Evolutionary conservation across 495 filamentous ascomycete species (phyloP).

Genomic region (Chlorociboria aeruginascens): DNA sequence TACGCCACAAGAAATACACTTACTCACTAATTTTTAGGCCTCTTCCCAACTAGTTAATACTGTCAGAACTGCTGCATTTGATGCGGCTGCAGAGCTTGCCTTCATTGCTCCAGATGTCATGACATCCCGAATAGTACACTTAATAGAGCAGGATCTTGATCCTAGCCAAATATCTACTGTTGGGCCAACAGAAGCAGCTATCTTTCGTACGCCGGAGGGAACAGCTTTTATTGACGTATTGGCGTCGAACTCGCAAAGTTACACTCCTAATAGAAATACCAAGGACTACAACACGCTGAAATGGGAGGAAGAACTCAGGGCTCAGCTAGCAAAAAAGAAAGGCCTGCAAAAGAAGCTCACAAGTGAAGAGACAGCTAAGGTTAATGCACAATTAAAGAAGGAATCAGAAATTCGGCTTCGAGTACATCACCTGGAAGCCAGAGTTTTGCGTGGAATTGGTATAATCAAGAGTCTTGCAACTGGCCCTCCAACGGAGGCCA

Average conservation of each 20-base stretch:
- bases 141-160: slow-evolving; percentile 60
- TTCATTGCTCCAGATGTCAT: slow-evolving; percentile 84
- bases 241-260: slow-evolving; percentile 56
- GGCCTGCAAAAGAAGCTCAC: slow-evolving; percentile 86
- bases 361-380: slow-evolving; percentile 74
- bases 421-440: slow-evolving; percentile 53
- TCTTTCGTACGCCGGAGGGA: slow-evolving; percentile 79
- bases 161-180: slow-evolving; percentile 51
- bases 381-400: slow-evolving; percentile 82
- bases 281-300: slow-evolving; percentile 93
- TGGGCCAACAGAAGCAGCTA: slow-evolving; percentile 78
- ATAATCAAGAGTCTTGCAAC: slow-evolving; percentile 70
- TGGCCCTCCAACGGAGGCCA: slow-evolving; percentile 74
- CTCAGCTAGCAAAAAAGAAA: slow-evolving; percentile 82
- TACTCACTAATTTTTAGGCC: background rate
- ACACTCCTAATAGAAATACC: slow-evolving; percentile 61
- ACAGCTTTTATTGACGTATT: slow-evolving; percentile 83
- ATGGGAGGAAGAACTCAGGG: slow-evolving; percentile 90
- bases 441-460: slow-evolving; percentile 67
- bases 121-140: slow-evolving; percentile 59
- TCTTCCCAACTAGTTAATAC: slow-evolving; percentile 23
- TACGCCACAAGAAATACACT: background rate
- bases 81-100: slow-evolving; percentile 75
- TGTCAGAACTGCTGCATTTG: slow-evolving; percentile 59
- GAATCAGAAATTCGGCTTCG: slow-evolving; percentile 65